These are phyloP conservation scores for Boletellus emodensis DNA, from an alignment of 768 basidiomycete species.

Conservation along the genomic window DNA sequence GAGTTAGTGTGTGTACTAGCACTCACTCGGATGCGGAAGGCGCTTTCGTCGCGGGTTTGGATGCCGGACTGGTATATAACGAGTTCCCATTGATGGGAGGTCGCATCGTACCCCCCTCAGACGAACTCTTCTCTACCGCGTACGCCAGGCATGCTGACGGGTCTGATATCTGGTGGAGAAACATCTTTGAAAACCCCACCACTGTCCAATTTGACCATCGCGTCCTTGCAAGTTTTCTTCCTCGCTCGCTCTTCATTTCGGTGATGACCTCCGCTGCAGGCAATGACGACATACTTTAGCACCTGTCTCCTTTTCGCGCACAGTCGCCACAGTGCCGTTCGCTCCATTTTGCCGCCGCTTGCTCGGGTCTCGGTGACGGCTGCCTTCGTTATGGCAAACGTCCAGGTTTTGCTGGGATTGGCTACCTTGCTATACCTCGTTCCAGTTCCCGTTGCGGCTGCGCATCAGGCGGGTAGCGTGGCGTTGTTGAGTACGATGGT, in stretches of 20 bases:
- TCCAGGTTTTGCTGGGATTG: slow-evolving; percentile 76
- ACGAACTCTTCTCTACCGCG: slow-evolving; percentile 73
- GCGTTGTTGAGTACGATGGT: slow-evolving; percentile 79
- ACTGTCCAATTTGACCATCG: slow-evolving; percentile 98
- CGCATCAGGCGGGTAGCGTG: slow-evolving; percentile 95
- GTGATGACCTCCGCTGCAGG: slow-evolving; percentile 42
- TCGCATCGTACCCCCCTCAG: slow-evolving; percentile 69
- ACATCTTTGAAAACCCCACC: slow-evolving; percentile 94
- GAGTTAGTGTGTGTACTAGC: background rate
- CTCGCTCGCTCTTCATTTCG: background rate
- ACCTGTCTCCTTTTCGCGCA: slow-evolving; percentile 61
- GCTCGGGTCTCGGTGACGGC: slow-evolving; percentile 49
- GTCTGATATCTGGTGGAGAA: slow-evolving; percentile 91
- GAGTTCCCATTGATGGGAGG: slow-evolving; percentile 98
- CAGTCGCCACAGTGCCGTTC: slow-evolving; percentile 48
- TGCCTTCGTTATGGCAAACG: slow-evolving; percentile 76
- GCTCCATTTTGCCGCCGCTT: slow-evolving; percentile 53
- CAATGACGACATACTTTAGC: slow-evolving; percentile 76
- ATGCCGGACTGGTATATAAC: slow-evolving; percentile 96
- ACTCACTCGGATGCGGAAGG: slow-evolving; percentile 44
- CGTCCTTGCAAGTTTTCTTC: slow-evolving; percentile 59
- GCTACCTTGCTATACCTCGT: slow-evolving; percentile 89
- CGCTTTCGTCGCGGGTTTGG: slow-evolving; percentile 96
- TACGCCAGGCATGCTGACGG: slow-evolving; percentile 70
- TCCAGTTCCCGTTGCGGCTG: slow-evolving; percentile 85